Evolutionary conservation across 257 asterid genomes (phyloP).

Genomic region (Solanum pinnatisectum): DNA sequence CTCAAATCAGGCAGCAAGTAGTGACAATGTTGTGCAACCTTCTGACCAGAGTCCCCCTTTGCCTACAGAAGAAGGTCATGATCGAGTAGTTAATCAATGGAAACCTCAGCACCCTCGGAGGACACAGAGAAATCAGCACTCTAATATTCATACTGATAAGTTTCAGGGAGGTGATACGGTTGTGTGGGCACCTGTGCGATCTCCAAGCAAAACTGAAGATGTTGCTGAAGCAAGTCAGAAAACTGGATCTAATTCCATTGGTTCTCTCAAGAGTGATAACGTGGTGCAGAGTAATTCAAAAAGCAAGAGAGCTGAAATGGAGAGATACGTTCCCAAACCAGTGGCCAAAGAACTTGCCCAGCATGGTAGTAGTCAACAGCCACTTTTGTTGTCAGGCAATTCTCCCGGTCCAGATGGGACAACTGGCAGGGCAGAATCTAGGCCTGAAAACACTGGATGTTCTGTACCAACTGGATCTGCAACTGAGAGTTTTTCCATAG

Average conservation of each 20-base stretch:
- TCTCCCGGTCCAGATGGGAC: constrained; percentile 26
- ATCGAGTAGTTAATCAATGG: constrained; percentile 38
- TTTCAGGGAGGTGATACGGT: constrained; percentile 50
- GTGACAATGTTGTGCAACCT: constrained; percentile 25
- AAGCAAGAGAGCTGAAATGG: constrained; percentile 97
- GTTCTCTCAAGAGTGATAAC: constrained; percentile 30
- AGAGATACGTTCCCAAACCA: constrained; percentile 89
- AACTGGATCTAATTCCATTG: constrained; percentile 20
- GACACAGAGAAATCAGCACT: constrained; percentile 49
- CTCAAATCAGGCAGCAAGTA: constrained; percentile 23
- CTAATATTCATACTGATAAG: constrained; percentile 50
- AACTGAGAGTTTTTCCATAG: constrained; percentile 17
- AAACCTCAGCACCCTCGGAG: constrained; percentile 59
- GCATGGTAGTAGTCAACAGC: constrained; percentile 41
- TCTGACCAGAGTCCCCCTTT: constrained; percentile 28
- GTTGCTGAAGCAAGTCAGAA: constrained; percentile 37
- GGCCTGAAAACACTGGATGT: constrained; percentile 18
- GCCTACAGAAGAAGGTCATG: constrained; percentile 42
- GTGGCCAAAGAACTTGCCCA: constrained; percentile 89
- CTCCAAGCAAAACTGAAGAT: constrained; percentile 51
- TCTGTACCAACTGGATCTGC: constrained; percentile 18
- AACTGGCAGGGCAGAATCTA: constrained; percentile 22
- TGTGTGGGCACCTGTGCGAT: constrained; percentile 88
- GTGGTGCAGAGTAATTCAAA: constrained; percentile 41
- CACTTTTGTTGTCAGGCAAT: constrained; percentile 19